phyloP scores from a whole-genome alignment of 2,329 filamentous ascomycete genomes.

The Chrysoporthe deuterocubensis region DNA sequence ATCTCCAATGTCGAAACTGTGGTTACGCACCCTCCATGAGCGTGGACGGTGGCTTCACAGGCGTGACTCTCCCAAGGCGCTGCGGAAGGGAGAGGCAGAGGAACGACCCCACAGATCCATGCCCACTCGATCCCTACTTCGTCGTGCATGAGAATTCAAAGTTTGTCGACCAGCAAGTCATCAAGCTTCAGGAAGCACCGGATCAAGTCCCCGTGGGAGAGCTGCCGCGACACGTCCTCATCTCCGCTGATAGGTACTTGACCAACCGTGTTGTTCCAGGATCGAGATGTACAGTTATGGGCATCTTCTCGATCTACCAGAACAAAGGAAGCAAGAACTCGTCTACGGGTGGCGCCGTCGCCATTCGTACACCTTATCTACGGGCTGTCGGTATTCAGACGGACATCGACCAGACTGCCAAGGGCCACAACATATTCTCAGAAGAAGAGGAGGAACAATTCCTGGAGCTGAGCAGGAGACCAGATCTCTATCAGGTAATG shows the following conservation, averaged over 20 bases:
- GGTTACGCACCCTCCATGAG: slow-evolving; percentile 70
- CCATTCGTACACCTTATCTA: slow-evolving; percentile 93
- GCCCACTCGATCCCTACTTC: slow-evolving; percentile 93
- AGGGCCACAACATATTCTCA: slow-evolving; percentile 81
- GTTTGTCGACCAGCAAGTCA: slow-evolving; percentile 97
- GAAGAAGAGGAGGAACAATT: slow-evolving; percentile 99
- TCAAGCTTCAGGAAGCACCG: slow-evolving; percentile 96
- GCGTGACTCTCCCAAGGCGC: slow-evolving; percentile 79
- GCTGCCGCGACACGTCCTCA: slow-evolving; percentile 88
- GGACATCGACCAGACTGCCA: slow-evolving; percentile 86
- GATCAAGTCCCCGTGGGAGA: slow-evolving; percentile 98
- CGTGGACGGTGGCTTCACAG: slow-evolving; percentile 84
- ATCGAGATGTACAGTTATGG: slow-evolving; percentile 92
- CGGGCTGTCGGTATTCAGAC: slow-evolving; percentile 90
- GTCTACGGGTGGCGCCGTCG: slow-evolving; percentile 77
- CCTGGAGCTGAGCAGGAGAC: slow-evolving; percentile 82
- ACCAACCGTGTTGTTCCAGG: slow-evolving; percentile 96
- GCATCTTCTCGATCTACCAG: slow-evolving; percentile 97
- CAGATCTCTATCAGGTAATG: slow-evolving; percentile 91
- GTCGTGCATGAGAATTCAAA: slow-evolving; percentile 91
- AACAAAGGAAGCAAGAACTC: slow-evolving; percentile 83
- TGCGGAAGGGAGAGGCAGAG: slow-evolving; percentile 69
- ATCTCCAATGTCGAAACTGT: slow-evolving; percentile 89
- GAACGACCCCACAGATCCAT: slow-evolving; percentile 73
- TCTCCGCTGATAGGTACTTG: slow-evolving; percentile 94